These are phyloP conservation scores for Nymphaea thermarum DNA, from an alignment of 164 flowering plant species.

Conservation along the genomic window DNA sequence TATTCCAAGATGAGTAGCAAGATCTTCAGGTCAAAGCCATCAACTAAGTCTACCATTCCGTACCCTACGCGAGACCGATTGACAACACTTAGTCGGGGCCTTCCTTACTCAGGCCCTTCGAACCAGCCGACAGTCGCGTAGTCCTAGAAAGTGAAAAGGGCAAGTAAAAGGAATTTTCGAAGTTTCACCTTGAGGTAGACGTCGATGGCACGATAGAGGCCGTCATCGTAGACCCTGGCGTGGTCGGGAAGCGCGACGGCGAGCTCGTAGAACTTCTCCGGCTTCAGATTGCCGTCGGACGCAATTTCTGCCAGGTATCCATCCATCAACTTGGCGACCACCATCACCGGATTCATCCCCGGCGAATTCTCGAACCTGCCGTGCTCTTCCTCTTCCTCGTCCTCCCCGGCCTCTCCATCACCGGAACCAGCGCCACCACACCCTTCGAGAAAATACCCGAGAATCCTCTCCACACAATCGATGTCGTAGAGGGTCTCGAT, in stretches of 20 bases:
- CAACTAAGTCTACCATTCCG: no score
- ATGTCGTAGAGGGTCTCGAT: conserved; percentile 81
- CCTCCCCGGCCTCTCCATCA: conserved; percentile 3
- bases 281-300: conserved; percentile 72
- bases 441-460: conserved; percentile 35
- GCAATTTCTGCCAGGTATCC: conserved; percentile 87
- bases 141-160: neutral
- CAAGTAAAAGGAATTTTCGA: neutral
- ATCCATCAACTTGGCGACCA: conserved; percentile 84
- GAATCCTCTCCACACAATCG: conserved; percentile 64
- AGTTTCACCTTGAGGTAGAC: conserved; percentile 73
- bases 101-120: no score
- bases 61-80: no score
- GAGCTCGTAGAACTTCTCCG: conserved; percentile 54
- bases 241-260: conserved; percentile 65
- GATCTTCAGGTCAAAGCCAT: no score
- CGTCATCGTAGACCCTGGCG: conserved; percentile 75
- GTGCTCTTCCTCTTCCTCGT: neutral
- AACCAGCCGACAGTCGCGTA: no score
- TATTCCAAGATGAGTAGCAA: no score
- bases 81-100: no score
- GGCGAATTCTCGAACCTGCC: conserved; percentile 24
- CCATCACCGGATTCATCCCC: conserved; percentile 27
- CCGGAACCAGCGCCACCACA: conserved; percentile 47
- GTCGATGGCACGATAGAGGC: conserved; percentile 88